Evolutionary conservation across 257 asterid species (phyloP), one percentile per base, ranked within the genome.

Genomic region (Petunia axillaris): DNA sequence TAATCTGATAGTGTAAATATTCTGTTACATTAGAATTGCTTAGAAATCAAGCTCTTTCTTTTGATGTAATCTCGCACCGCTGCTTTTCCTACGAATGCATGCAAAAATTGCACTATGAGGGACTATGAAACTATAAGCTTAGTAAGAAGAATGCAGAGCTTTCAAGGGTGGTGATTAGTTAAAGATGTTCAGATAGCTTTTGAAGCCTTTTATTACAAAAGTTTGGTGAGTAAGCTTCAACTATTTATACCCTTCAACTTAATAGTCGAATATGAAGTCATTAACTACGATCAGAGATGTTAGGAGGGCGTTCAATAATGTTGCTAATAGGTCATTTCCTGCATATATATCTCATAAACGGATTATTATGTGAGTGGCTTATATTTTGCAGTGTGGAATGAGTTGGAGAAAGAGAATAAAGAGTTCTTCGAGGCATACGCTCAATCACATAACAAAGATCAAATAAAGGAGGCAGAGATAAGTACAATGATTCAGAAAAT

Each of bases 381-480:
- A 37, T 55, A 60, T 70, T 6, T 15, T 60, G 50, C 77, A 95
- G 98, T 95, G 84, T 95, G 98, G 98, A 93, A 89, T 75, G 98
- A 93, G 94, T 86, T 95, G 7, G 98, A 93, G 91, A 92, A 87
- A 74, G 89, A 85, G 81, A 87, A 87, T 80, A 59, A 25, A 10
- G 91, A 84, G 60, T 87, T 87, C 76, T 87, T 87, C 16, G 86
- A 82, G 52, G 73, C 81, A 11, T 87, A 87, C 46, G 4, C 43
- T 14, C 79, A 77, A 79, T 86, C 88, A 36, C 88, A 84, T 63
- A 83, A 79, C 77, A 82, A 84, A 52, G 73, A 71, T 77, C 82
- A 70, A 66, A 81, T 80, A 66, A 82, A 82, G 6, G 89, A 86
- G 76, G 84, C 82, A 2, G 77, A 84, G 79, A 83, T 83, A 35